A percentile compares a stretch with the other conserved stretches of the same genome.
Conservation (phyloP, 2,329 filamentous ascomycete species). For the Diaporthe citri region DNA sequence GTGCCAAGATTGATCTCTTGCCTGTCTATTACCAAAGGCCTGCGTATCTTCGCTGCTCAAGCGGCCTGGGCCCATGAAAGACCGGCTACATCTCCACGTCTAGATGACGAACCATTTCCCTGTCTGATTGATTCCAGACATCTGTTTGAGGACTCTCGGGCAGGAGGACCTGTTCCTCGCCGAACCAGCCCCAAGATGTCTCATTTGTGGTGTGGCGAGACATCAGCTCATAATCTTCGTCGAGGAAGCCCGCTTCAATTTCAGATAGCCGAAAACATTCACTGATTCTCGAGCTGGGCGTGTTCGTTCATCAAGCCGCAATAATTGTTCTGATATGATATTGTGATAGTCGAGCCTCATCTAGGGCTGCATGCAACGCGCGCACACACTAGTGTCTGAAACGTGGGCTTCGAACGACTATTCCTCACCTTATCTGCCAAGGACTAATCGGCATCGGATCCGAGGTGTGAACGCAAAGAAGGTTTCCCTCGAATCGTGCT, state of each 20-base stretch:
- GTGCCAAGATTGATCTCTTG: slow-evolving; percentile 64
- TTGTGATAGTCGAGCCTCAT: background rate
- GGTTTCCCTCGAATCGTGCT: slow-evolving; percentile 17
- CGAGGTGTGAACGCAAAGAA: background rate
- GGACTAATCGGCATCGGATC: slow-evolving; percentile 6
- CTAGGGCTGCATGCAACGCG: background rate
- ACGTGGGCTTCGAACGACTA: background rate
- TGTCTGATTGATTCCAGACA: slow-evolving; percentile 12
- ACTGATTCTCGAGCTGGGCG: too few relatives aligned
- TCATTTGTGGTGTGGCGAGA: background rate
- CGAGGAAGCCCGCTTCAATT: background rate
- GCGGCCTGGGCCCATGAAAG: slow-evolving; percentile 68
- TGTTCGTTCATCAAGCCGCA: background rate
- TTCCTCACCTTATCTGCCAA: background rate
- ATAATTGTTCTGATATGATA: background rate
- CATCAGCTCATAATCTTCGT: background rate
- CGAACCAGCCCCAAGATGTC: background rate
- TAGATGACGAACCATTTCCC: background rate
- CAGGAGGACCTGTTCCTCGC: background rate
- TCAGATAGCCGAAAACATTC: background rate
- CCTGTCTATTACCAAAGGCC: slow-evolving; percentile 71
- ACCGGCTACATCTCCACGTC: slow-evolving; percentile 57
- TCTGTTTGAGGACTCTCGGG: background rate
- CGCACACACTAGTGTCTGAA: background rate
- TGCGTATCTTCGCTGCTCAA: slow-evolving; percentile 49